Evolutionary conservation across 140 eudicot genomes (phyloP).

Genomic region (Bidens hawaiensis): DNA sequence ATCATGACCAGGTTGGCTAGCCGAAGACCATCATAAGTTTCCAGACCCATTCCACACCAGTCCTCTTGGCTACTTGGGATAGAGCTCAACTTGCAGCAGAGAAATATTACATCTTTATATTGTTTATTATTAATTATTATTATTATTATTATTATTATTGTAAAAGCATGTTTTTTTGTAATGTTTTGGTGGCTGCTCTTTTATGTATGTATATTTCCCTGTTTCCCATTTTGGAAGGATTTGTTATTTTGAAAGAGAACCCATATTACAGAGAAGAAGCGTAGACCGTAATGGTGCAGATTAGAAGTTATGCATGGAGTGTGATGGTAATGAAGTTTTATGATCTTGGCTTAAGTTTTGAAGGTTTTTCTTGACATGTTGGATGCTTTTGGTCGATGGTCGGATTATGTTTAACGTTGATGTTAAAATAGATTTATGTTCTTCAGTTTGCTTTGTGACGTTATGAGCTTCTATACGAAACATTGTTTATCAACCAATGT

Average conservation of each 20-base stretch:
- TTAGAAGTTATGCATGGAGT: background rate
- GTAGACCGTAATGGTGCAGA: constrained; percentile 9
- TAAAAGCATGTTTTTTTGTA: background rate
- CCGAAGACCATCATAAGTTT: constrained; percentile 97
- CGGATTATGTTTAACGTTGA: constrained; percentile 8
- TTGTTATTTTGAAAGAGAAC: constrained; percentile 83
- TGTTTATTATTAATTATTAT: too few relatives aligned
- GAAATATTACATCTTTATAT: constrained; percentile 15
- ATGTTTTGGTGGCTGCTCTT: background rate
- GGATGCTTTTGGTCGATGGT: background rate
- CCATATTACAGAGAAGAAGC: constrained; percentile 89
- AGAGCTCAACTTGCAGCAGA: constrained; percentile 98
- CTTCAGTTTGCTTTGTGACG: background rate
- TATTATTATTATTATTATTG: background rate
- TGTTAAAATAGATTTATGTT: constrained; percentile 3
- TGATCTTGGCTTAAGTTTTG: background rate
- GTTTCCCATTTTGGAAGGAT: constrained; percentile 91
- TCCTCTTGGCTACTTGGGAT: constrained; percentile 91
- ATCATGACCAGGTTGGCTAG: constrained; percentile 93
- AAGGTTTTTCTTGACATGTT: constrained; percentile 1
- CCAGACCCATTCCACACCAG: constrained; percentile 97
- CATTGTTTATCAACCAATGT: background rate
- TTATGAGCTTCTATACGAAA: constrained; percentile 3
- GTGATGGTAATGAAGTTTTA: too few relatives aligned
- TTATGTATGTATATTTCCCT: constrained; percentile 82